These are phyloP conservation scores for Rehmannia glutinosa DNA, from an alignment of 257 asterid genomes.

Conservation along the genomic window DNA sequence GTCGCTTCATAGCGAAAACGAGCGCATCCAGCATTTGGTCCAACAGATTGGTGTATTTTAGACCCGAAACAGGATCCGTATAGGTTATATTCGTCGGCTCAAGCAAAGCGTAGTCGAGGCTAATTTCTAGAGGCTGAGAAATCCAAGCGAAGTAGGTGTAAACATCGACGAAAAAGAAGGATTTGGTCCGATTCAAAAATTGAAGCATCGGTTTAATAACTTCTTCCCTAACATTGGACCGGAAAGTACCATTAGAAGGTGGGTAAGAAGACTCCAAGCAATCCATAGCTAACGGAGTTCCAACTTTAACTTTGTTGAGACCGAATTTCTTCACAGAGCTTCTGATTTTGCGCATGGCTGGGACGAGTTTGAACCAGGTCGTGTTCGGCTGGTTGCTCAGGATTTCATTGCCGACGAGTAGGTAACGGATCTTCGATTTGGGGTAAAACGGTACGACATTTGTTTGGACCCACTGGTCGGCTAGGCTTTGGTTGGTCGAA, in stretches of 20 bases:
- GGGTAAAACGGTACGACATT: constrained; percentile 72
- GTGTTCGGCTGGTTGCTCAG: constrained; percentile 61
- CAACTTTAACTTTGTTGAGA: constrained; percentile 56
- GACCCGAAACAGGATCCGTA: constrained; percentile 65
- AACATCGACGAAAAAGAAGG: constrained; percentile 77
- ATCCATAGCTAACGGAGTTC: constrained; percentile 87
- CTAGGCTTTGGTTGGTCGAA: constrained; percentile 55
- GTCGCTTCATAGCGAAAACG: constrained; percentile 57
- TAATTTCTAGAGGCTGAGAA: constrained; percentile 43
- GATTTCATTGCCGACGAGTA: constrained; percentile 86
- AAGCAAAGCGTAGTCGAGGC: constrained; percentile 70
- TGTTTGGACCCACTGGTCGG: constrained; percentile 68
- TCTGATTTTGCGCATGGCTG: constrained; percentile 75
- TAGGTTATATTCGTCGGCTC: constrained; percentile 44
- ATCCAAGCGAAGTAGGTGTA: constrained; percentile 86
- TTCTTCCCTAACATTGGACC: constrained; percentile 46
- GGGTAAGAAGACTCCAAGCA: constrained; percentile 71
- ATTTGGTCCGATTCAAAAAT: constrained; percentile 61
- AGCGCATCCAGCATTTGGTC: constrained; percentile 86
- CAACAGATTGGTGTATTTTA: constrained; percentile 54
- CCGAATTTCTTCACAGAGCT: constrained; percentile 50
- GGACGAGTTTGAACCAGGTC: constrained; percentile 88
- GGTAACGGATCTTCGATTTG: constrained; percentile 73
- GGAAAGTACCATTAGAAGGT: constrained; percentile 75
- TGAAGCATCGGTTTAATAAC: constrained; percentile 60